Evolutionary conservation across 192 early-diverging fungal species (phyloP).

Genomic region (Diversispora eburnea): DNA sequence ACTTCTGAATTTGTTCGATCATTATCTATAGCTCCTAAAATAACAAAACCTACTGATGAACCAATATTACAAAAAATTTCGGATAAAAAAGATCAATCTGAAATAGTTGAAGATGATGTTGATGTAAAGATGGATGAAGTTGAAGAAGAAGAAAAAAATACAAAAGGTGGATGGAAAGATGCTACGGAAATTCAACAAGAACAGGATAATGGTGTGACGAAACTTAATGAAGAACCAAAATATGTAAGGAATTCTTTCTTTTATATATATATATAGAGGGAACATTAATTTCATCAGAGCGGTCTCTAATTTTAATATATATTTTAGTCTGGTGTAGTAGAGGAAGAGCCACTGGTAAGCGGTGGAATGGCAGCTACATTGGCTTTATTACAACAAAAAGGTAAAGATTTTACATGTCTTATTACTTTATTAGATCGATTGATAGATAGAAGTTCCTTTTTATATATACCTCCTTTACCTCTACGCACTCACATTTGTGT

Average conservation of each 20-base stretch:
- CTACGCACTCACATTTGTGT: too few relatives aligned
- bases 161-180: slow-evolving; percentile 31
- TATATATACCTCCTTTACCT: too few relatives aligned
- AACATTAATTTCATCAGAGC: not conserved
- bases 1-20: slow-evolving; percentile 85
- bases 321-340: slow-evolving; percentile 32
- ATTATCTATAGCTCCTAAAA: slow-evolving; percentile 42
- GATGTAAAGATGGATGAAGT: slow-evolving; percentile 33
- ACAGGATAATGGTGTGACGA: slow-evolving; percentile 26
- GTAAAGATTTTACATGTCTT: slow-evolving; percentile 32
- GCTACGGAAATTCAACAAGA: slow-evolving; percentile 29
- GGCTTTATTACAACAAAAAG: slow-evolving; percentile 76
- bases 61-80: too few relatives aligned
- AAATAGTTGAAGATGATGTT: slow-evolving; percentile 22
- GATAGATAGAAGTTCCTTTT: too few relatives aligned
- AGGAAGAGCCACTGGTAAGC: slow-evolving; percentile 79
- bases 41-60: slow-evolving; percentile 27
- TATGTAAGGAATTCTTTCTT: slow-evolving; percentile 12
- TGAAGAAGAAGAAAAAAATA: slow-evolving; percentile 12
- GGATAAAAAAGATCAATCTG: not conserved
- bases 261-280: not conserved
- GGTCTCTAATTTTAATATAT: not conserved
- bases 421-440: not conserved
- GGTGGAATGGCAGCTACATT: slow-evolving; percentile 80
- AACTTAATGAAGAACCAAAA: slow-evolving; percentile 29